Conservation (phyloP, 73 alveolate species). For the Tetrahymena malaccensis region DNA sequence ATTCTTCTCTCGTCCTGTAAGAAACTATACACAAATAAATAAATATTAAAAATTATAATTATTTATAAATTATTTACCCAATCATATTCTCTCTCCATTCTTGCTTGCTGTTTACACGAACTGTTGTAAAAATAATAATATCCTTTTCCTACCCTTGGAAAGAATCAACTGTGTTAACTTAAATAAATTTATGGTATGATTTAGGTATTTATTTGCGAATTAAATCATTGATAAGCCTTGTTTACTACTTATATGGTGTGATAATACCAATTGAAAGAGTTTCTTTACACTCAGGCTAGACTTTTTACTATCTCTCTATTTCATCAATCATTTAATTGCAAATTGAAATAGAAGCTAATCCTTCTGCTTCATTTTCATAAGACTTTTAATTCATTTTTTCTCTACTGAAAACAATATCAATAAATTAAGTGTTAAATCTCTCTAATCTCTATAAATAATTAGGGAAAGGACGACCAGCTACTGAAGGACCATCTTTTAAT, state of each 20-base stretch:
- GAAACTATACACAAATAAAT: conserved; percentile 47
- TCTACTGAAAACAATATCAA: not conserved
- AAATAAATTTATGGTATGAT: conserved; percentile 12
- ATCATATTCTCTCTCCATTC: not conserved
- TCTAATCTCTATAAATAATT: not conserved
- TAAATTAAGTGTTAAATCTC: not conserved
- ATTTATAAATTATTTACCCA: not conserved
- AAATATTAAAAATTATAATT: not conserved
- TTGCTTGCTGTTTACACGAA: conserved; percentile 20
- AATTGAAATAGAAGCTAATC: not conserved
- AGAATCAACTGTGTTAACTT: conserved; percentile 69
- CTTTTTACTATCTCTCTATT: not conserved
- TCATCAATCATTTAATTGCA: not conserved
- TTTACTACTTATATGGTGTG: conserved; percentile 70
- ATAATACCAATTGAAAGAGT: conserved; percentile 53
- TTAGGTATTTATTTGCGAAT: not conserved
- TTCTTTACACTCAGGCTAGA: not conserved
- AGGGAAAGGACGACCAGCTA: not conserved
- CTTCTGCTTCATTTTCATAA: not conserved
- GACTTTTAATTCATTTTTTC: not conserved
- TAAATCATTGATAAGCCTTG: conserved; percentile 9
- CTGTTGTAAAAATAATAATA: conserved; percentile 58
- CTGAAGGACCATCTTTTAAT: not conserved
- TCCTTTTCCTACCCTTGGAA: conserved; percentile 70
- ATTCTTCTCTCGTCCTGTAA: conserved; percentile 56